phyloP scores from a whole-genome alignment of 2,329 filamentous ascomycete species.

The Xylaria multiplex region DNA sequence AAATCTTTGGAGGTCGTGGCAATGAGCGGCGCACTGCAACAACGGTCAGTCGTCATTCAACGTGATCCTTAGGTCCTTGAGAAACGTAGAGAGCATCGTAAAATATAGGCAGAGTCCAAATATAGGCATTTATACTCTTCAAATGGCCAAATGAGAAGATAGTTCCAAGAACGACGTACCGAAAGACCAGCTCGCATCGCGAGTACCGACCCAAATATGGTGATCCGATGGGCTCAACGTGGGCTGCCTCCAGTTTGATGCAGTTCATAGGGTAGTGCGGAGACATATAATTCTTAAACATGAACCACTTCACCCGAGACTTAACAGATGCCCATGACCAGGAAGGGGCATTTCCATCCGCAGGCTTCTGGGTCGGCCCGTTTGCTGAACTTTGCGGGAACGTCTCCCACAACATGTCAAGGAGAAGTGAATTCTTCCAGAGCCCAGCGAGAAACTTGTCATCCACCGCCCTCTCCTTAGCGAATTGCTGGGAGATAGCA shows the following conservation, averaged over 20 bases:
- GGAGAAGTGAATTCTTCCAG: slow-evolving; percentile 25
- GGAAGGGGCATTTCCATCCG: slow-evolving; percentile 9
- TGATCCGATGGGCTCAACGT: slow-evolving; percentile 19
- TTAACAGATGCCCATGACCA: slow-evolving; percentile 35
- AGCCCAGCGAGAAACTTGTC: slow-evolving; percentile 28
- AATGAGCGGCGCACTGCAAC: slow-evolving; percentile 6
- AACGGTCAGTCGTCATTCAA: too few species aligned
- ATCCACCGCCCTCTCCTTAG: slow-evolving; percentile 1
- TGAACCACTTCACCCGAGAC: slow-evolving; percentile 28
- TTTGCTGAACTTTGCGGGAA: slow-evolving; percentile 19
- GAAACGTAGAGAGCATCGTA: too few species aligned
- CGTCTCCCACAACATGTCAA: slow-evolving; percentile 29
- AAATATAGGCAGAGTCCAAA: too few species aligned
- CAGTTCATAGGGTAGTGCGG: slow-evolving; percentile 16
- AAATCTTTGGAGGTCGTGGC: slow-evolving; percentile 22
- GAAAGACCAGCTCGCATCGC: slow-evolving; percentile 14
- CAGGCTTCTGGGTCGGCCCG: slow-evolving; percentile 8
- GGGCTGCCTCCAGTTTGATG: slow-evolving; percentile 3
- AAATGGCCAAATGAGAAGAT: not conserved
- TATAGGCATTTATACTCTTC: too few species aligned
- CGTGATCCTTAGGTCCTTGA: too few species aligned
- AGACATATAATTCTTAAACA: slow-evolving; percentile 28
- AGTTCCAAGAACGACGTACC: not conserved
- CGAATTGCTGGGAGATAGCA: slow-evolving; percentile 24
- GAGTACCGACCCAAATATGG: slow-evolving; percentile 12